Conservation (phyloP, 78 protist genomes). For the Paratrimastix pyriformis region DNA sequence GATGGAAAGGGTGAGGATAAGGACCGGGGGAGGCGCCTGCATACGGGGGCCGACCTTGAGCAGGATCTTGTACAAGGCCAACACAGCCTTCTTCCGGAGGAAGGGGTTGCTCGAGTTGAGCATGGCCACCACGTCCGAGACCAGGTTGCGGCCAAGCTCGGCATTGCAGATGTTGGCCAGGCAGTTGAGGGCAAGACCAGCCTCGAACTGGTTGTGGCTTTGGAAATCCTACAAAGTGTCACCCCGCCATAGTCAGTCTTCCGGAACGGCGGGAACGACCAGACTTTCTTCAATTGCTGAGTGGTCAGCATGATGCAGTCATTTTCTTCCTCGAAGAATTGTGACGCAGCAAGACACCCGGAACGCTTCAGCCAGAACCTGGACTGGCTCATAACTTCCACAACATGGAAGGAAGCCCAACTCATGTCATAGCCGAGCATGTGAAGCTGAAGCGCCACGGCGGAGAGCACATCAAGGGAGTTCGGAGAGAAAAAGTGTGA, state of each 20-base stretch:
- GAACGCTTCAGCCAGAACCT: not conserved
- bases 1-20: too few species aligned
- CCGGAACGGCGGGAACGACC: not conserved
- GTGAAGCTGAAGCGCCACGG: too few species aligned
- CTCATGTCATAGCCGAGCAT: not conserved
- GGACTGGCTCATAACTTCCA: not conserved
- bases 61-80: conserved; percentile 2
- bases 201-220: not conserved
- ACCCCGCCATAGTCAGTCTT: not conserved
- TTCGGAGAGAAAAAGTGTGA: too few species aligned
- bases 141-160: not conserved
- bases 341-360: conserved; percentile 4
- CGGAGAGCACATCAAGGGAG: too few species aligned
- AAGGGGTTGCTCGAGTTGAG: not conserved
- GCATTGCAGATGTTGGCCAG: conserved; percentile 9
- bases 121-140: conserved; percentile 1
- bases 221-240: not conserved
- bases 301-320: conserved; percentile 12
- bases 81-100: conserved; percentile 15
- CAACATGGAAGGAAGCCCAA: conserved; percentile 15
- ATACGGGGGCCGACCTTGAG: too few species aligned
- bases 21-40: too few species aligned
- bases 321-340: conserved; percentile 11
- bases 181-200: not conserved
- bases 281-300: not conserved